phyloP scores from a whole-genome alignment of 2,329 filamentous ascomycete genomes.

The Xylariales sp. region DNA sequence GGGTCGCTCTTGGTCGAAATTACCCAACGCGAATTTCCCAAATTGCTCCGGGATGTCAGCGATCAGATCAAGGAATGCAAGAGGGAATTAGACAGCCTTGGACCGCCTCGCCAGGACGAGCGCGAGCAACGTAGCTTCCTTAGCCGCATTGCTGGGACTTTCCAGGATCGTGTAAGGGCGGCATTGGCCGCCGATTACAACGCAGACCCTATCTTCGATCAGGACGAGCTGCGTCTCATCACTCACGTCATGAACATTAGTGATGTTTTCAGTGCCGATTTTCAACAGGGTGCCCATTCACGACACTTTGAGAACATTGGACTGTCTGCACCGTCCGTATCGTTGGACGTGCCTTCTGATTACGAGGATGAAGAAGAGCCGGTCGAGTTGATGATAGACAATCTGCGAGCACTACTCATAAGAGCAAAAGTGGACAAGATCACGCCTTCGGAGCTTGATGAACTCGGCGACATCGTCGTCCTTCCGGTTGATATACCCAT shows the following conservation, averaged over 20 bases:
- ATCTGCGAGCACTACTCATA: not conserved
- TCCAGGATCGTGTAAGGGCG: conserved; percentile 11
- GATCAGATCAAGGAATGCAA: conserved; percentile 8
- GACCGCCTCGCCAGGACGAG: conserved; percentile 11
- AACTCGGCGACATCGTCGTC: conserved; percentile 9
- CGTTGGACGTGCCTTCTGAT: not conserved
- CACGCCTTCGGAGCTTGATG: not conserved
- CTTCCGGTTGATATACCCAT: not conserved
- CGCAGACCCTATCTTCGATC: not conserved
- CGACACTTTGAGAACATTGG: conserved; percentile 11
- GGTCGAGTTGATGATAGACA: not conserved
- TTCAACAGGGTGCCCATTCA: conserved; percentile 11
- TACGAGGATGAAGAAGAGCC: not conserved
- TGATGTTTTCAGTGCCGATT: conserved; percentile 12
- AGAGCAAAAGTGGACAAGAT: not conserved
- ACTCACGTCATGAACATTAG: conserved; percentile 17
- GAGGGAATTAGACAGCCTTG: conserved; percentile 11
- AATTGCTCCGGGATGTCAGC: conserved; percentile 18
- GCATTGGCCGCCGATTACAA: conserved; percentile 5
- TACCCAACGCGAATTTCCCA: conserved; percentile 23
- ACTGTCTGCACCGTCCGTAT: not conserved
- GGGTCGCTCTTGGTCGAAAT: conserved; percentile 14
- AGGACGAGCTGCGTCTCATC: conserved; percentile 15
- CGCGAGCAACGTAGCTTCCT: conserved; percentile 16
- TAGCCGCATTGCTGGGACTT: conserved; percentile 13